These are phyloP conservation scores for Micractinium sp. DNA, from an alignment of 139 green algal genomes.

Conservation along the genomic window DNA sequence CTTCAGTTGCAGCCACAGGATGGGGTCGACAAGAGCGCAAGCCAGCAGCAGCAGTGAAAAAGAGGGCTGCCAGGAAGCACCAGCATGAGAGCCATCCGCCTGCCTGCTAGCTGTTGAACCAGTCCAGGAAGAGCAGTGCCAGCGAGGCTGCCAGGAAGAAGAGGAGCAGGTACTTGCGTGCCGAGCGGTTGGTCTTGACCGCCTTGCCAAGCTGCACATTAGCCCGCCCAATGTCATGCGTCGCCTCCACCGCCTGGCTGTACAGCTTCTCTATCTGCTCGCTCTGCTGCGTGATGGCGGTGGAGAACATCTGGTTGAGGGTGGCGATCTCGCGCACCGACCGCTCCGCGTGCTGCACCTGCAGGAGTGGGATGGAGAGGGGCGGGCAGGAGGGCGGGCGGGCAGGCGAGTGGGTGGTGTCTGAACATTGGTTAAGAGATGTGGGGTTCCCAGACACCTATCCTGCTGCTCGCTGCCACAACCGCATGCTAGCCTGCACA, in stretches of 20 bases:
- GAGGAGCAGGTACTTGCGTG: slow-evolving; percentile 64
- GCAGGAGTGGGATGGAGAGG: background rate
- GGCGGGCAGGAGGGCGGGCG: background rate
- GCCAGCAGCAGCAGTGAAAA: no score
- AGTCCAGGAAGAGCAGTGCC: slow-evolving; percentile 81
- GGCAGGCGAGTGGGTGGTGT: background rate
- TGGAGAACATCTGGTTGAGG: slow-evolving; percentile 82
- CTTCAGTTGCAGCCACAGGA: no score
- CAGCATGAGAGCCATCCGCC: no score
- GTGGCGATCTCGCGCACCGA: slow-evolving; percentile 77
- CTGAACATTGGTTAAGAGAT: no score
- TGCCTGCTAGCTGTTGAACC: slow-evolving; percentile 78
- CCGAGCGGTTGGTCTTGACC: slow-evolving; percentile 63
- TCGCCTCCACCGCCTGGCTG: slow-evolving; percentile 36
- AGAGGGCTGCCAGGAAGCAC: no score
- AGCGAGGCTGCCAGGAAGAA: slow-evolving; percentile 69
- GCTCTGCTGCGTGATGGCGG: slow-evolving; percentile 74
- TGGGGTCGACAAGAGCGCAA: no score
- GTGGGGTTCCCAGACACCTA: no score
- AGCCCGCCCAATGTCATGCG: slow-evolving; percentile 11
- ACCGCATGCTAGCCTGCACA: no score
- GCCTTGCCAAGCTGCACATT: slow-evolving; percentile 82
- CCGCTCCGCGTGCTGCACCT: slow-evolving; percentile 62
- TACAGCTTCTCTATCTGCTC: slow-evolving; percentile 87
- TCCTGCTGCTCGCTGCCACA: no score